A percentile compares a stretch with the other conserved stretches of the same genome.
phyloP scores from a whole-genome alignment of 2,329 filamentous ascomycete genomes.

The Dichotomopilus funicola region DNA sequence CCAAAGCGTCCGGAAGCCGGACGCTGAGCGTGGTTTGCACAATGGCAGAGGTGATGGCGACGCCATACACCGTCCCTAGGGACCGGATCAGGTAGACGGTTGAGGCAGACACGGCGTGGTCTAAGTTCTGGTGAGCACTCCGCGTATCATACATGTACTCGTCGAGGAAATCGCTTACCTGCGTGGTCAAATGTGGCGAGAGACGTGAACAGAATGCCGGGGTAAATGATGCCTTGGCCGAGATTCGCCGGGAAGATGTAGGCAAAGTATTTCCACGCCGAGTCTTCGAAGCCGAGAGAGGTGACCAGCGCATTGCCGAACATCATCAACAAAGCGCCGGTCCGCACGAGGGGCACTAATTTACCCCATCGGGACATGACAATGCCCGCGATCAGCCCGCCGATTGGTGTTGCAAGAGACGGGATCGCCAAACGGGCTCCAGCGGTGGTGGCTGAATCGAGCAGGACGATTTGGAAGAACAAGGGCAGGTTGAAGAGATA shows the following conservation, averaged over 20 bases:
- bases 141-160: too few relatives aligned
- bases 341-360: conserved; percentile 45
- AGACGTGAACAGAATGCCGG: conserved; percentile 53
- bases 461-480: conserved; percentile 61
- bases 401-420: conserved; percentile 52
- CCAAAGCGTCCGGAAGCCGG: conserved; percentile 47
- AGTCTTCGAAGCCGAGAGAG: conserved; percentile 43
- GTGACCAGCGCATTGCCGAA: conserved; percentile 48
- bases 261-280: conserved; percentile 48
- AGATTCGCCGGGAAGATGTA: conserved; percentile 54
- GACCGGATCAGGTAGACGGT: conserved; percentile 59
- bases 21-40: conserved; percentile 55
- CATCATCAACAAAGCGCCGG: conserved; percentile 46
- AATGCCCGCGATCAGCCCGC: conserved; percentile 49
- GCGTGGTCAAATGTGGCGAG: conserved; percentile 56
- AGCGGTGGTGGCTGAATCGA: conserved; percentile 57
- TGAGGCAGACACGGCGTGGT: conserved; percentile 56
- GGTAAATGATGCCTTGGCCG: conserved; percentile 55
- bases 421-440: conserved; percentile 59
- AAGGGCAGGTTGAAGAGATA: conserved; percentile 65
- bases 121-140: conserved; percentile 30
- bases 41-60: conserved; percentile 55
- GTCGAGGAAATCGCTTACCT: conserved; percentile 34
- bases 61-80: conserved; percentile 57
- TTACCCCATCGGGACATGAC: conserved; percentile 52